Evolutionary conservation across 2,329 filamentous ascomycete species (phyloP), one percentile per base, ranked within the genome.

Genomic region (Pestalotiopsis sp.): DNA sequence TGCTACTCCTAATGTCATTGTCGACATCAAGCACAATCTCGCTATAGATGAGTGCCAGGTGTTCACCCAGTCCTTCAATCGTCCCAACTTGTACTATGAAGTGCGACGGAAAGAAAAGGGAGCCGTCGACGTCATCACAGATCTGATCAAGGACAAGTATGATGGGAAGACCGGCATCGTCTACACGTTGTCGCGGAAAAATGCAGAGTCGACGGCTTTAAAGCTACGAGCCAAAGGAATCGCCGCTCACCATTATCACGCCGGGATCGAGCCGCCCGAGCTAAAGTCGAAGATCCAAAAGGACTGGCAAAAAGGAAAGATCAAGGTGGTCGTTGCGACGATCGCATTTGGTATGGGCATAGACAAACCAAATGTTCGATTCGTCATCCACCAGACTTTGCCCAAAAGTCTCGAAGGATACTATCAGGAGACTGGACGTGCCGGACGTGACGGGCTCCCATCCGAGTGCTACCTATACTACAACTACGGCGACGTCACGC

Each of bases 321-420:
- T 91, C 75, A 92, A 97, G 73, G 93, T 99, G 41, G 97, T 99
- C 58, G 96, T 99, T 64, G 97, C 96, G 23, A 99, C 96, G 0
- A 98, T 99, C 79, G 96, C 96, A 27, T 99, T 99, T 78, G 96
- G 96, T 6, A 99, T 99, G 96, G 96, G 96, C n/a, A 99, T 99
- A 72, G 96, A 99, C 83, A 99, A 99, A 79, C 89, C 95, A 0
- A 92, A 99, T 78, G 96, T 99, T 62, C 92, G 96, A 36, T 99
- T 97, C 78, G 96, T 99, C 41, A 94, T 99, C 56, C 97, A 99
- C 77, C 92, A 97, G 75, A 93, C 91, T 58, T 86, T 99, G 5
- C 96, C 96, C 1, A 98, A 99, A 81, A 98, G 94, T 75, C 84
- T 99, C 67, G 96, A 99, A 81, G 96, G 96, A 0, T 99, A 99